phyloP scores from a whole-genome alignment of 768 basidiomycete genomes.

The Amanita jacksonii region DNA sequence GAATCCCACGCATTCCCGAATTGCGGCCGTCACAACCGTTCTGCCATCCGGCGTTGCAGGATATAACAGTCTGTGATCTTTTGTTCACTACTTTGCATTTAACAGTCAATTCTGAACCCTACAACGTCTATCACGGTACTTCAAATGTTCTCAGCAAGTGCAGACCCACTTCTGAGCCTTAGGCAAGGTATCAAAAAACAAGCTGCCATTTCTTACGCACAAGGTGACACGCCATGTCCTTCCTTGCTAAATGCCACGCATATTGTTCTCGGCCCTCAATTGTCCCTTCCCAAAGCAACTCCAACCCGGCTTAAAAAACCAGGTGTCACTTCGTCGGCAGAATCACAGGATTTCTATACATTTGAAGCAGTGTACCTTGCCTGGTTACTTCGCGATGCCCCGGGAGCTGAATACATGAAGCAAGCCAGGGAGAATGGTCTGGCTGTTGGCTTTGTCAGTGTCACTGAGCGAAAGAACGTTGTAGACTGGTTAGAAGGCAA shows the following conservation, averaged over 20 bases:
- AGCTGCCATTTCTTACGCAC: conserved; percentile 38
- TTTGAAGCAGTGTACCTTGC: conserved; percentile 80
- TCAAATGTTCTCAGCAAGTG: conserved; percentile 19
- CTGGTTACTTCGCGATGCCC: conserved; percentile 65
- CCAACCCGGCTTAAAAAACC: conserved; percentile 75
- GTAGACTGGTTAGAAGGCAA: conserved; percentile 79
- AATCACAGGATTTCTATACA: conserved; percentile 61
- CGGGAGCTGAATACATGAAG: conserved; percentile 83
- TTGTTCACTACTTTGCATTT: too few species aligned
- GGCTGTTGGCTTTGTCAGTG: conserved; percentile 67
- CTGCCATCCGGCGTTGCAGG: conserved; percentile 34
- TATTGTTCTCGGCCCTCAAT: conserved; percentile 44
- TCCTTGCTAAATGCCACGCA: conserved; percentile 53
- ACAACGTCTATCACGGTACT: too few species aligned
- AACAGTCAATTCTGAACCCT: too few species aligned
- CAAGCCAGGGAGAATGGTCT: conserved; percentile 70
- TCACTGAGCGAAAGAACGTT: conserved; percentile 79
- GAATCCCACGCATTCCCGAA: conserved; percentile 70
- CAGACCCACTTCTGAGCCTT: conserved; percentile 49
- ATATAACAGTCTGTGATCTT: conserved; percentile 3
- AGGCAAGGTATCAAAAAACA: conserved; percentile 55
- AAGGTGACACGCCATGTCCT: conserved; percentile 28
- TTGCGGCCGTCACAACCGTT: conserved; percentile 81
- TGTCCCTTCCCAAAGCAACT: conserved; percentile 58
- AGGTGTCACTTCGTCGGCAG: conserved; percentile 31